phyloP scores from a whole-genome alignment of 352 stramenopile species.

The Pythium periplocum region DNA sequence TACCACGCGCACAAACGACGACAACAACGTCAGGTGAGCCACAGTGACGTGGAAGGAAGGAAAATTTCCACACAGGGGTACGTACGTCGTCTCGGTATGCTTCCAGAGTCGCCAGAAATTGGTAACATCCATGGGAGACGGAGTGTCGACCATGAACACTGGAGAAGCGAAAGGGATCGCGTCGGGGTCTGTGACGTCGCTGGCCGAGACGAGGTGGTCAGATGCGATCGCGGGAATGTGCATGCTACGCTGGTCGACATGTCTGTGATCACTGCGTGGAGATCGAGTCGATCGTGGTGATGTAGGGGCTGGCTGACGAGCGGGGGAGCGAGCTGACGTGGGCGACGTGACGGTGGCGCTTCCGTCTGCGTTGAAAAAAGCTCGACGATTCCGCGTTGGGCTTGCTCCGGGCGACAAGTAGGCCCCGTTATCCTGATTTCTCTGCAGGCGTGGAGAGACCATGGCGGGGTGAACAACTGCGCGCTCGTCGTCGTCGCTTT shows the following conservation, averaged over 20 bases:
- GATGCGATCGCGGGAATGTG: background rate
- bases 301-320: background rate
- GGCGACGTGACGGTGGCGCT: slow-evolving; percentile 16
- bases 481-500: slow-evolving; percentile 16
- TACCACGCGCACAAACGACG: slow-evolving; percentile 12
- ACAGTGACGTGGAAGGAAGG: background rate
- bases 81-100: slow-evolving; percentile 59
- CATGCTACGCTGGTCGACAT: background rate
- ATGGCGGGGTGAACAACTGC: slow-evolving; percentile 7
- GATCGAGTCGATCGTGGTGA: slow-evolving; percentile 9
- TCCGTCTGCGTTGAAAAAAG: slow-evolving; percentile 37
- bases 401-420: background rate
- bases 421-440: too few species aligned
- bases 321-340: background rate
- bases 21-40: background rate
- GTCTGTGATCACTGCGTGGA: too few species aligned
- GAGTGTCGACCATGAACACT: slow-evolving; percentile 42
- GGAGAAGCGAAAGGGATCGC: slow-evolving; percentile 57
- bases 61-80: slow-evolving; percentile 2
- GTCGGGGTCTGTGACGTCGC: slow-evolving; percentile 14
- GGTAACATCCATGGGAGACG: slow-evolving; percentile 12
- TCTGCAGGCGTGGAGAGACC: slow-evolving; percentile 5
- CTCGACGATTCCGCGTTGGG: slow-evolving; percentile 21
- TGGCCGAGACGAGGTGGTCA: slow-evolving; percentile 12
- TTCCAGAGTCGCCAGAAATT: slow-evolving; percentile 52